Base-by-base conservation (phyloP, 805 yeast species). In the Zygosaccharomyces bisporus region DNA sequence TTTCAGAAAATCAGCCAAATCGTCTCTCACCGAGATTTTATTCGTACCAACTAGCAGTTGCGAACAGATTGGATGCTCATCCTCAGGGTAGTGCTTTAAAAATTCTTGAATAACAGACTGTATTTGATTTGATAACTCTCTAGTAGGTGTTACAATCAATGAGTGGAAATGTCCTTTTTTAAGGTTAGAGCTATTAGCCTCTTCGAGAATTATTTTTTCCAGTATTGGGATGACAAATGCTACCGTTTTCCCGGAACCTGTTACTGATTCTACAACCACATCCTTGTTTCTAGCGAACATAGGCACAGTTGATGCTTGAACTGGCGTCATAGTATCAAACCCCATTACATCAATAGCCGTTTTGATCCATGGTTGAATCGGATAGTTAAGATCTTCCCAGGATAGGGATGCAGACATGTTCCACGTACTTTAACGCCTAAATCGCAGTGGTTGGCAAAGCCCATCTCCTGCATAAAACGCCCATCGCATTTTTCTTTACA, bases 221-320 rank as follows among this genome's bases (percentile, higher is more conserved):
- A 89, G 57, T 1, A 86, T 75, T 0, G 99, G 99, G 2, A 93
- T 73, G 4, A 81, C 79, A 68, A 86, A 93, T 3, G 97, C 84
- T n/a, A 90, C 64, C 0, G 99, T 93, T 62, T 93, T 93, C n/a
- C 99, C 99, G 0, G 97, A 89, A 0, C 99, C 99, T 0, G 99
- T 93, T 1, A 88, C 96, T 0, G 97, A 95, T 61, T 93, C 97
- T 1, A 89, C 98, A 6, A 93, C 93, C 3, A 93, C 96, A 66
- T 93, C 99, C 58, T 91, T 91, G 59, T 89, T 85, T 14, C 80
- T 80, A 17, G 83, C 66, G 52, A 93, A 77, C 47, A 90, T 68
- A 0, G 99, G 99, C 39, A 93, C 85, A 0, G 95, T 82, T 0
- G 97, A 79, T 0, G 99, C 98, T 61, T 93, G 99, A 0, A 93